A percentile compares a stretch with the other conserved stretches of the same genome.
phyloP scores from a whole-genome alignment of 1,139 yeast species.

The Zygosaccharomyces pseudobailii region DNA sequence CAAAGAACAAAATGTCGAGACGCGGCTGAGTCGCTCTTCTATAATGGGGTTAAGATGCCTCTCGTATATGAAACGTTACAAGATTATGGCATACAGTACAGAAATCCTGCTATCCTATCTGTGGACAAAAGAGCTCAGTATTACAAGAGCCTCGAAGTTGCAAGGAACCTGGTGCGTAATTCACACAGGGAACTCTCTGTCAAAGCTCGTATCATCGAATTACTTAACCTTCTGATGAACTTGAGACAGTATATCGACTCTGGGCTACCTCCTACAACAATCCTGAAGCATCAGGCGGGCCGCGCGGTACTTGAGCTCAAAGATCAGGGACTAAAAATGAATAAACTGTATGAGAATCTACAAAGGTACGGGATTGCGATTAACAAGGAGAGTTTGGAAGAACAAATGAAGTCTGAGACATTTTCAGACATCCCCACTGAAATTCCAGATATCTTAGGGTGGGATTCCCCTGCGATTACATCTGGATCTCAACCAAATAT shows the following conservation, averaged over 20 bases:
- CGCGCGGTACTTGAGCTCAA: conserved; percentile 18
- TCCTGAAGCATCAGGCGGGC: conserved; percentile 13
- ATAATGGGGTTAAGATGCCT: conserved; percentile 34
- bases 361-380: conserved; percentile 22
- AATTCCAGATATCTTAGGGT: not conserved
- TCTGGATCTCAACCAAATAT: conserved; percentile 7
- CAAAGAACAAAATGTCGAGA: conserved; percentile 18
- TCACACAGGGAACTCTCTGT: conserved; percentile 17
- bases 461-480: not conserved
- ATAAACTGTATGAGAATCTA: conserved; percentile 24
- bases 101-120: conserved; percentile 12
- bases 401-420: conserved; percentile 3
- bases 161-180: conserved; percentile 20
- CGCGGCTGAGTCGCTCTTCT: conserved; percentile 22
- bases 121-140: conserved; percentile 25
- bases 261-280: conserved; percentile 24
- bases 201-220: conserved; percentile 18
- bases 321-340: conserved; percentile 29
- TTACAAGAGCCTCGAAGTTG: conserved; percentile 26
- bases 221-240: conserved; percentile 17
- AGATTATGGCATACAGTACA: conserved; percentile 25
- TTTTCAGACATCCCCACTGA: not conserved
- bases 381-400: conserved; percentile 15
- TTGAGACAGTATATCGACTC: conserved; percentile 24
- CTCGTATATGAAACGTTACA: conserved; percentile 25